Conservation (phyloP, 2,329 filamentous ascomycete species). For the Orbilia blumenaviensis region DNA sequence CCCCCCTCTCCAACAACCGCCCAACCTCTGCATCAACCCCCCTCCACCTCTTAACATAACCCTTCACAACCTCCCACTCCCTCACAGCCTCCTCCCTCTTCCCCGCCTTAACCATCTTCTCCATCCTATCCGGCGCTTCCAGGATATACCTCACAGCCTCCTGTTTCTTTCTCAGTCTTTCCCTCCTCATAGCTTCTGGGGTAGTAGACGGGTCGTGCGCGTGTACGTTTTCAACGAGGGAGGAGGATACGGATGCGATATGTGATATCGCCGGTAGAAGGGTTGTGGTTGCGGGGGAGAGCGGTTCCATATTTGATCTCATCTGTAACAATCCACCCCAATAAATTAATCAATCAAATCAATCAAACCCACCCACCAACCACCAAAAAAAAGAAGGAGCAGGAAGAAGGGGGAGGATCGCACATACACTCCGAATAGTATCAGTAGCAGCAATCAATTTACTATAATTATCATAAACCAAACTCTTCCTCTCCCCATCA, state of each 20-base stretch:
- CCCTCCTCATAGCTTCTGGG: conserved; percentile 58
- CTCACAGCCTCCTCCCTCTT: conserved; percentile 69
- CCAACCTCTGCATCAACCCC: conserved; percentile 64
- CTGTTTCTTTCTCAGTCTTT: conserved; percentile 62
- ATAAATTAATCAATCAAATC: neutral
- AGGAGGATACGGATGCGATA: conserved; percentile 67
- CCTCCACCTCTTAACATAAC: conserved; percentile 67
- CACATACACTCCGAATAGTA: conserved; percentile 81
- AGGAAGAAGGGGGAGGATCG: conserved; percentile 33
- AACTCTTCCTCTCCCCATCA: conserved; percentile 93
- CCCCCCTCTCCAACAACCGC: conserved; percentile 21
- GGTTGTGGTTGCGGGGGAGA: conserved; percentile 77
- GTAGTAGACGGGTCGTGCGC: conserved; percentile 63
- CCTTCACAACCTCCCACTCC: conserved; percentile 68
- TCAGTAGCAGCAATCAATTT: conserved; percentile 97
- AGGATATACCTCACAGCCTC: conserved; percentile 72
- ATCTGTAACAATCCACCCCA: conserved; percentile 64
- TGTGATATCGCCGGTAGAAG: conserved; percentile 77
- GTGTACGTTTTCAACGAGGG: conserved; percentile 65
- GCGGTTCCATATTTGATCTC: conserved; percentile 80
- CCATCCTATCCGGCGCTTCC: conserved; percentile 69
- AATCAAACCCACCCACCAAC: neutral
- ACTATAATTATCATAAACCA: conserved; percentile 98
- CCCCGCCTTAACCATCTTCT: conserved; percentile 69
- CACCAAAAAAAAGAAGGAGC: neutral